Base-by-base conservation (phyloP, 164 flowering plant species). In the Umbellularia californica region DNA sequence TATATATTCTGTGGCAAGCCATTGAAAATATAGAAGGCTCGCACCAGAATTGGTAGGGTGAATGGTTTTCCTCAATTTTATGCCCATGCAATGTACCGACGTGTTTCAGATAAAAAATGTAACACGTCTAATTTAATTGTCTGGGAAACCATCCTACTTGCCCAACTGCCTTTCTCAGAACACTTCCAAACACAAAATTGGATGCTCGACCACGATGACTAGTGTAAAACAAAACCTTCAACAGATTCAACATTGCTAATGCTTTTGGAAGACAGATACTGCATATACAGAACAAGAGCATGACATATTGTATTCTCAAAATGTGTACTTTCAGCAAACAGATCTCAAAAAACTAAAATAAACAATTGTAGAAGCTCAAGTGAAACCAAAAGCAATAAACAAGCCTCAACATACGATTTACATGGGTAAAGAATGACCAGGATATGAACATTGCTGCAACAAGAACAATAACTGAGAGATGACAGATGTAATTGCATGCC, bases 361-460 rank as follows among this genome's bases (percentile, higher is more conserved):
- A 55, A 55, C 60, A 55, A 55, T 55, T 20, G n/a, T 55, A n/a
- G 60, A 55, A 55, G n/a, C 60, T 55, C 60, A 55, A 41, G 17
- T 14, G 17, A 15, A 55, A 55, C 60, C 17, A 55, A 55, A 55
- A 17, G 60, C 60, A 55, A 55, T 55, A 55, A 55, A 55, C 17
- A 17, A 55, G 47, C 50, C 50, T 67, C 69, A 67, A 67, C 2
- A 14, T 33, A 67, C 28, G 50, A 67, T 67, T 67, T 67, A 67
- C 69, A 67, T 3, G 47, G 47, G 22, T 33, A 33, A 67, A 67
- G 69, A 67, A 67, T 33, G 69, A 30, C 20, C n/a, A 28, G 47
- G 47, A 33, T 30, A 67, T 67, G 41, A 33, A 67, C 50, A 17
- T 30, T 41, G 33, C 30, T 28, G 27, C 47, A 28, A 67, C 22